A percentile compares a stretch with the other conserved stretches of the same genome.
Conservation (phyloP, 139 green algal species). For the Desmodesmus armatus region DNA sequence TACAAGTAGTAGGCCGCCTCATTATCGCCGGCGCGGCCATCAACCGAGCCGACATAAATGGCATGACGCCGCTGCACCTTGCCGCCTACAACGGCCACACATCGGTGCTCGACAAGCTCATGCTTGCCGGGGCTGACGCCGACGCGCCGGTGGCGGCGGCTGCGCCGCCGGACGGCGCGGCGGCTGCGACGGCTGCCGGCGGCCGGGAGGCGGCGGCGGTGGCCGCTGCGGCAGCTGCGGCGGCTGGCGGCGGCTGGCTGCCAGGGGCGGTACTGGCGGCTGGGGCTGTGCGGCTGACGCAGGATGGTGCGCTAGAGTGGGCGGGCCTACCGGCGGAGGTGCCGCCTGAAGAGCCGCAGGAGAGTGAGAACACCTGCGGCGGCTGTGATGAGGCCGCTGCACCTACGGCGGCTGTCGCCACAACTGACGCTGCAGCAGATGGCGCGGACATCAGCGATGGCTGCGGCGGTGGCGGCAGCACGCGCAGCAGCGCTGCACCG, state of each 20-base stretch:
- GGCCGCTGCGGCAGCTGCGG: constrained; percentile 4
- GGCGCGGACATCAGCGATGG: too few species aligned
- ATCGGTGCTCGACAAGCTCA: constrained; percentile 20
- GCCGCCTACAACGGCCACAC: constrained; percentile 35
- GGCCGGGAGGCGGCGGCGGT: not conserved
- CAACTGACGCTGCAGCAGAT: too few species aligned
- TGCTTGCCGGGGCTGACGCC: constrained; percentile 36
- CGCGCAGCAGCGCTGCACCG: not conserved
- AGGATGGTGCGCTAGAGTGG: not conserved
- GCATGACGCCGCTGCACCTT: constrained; percentile 37
- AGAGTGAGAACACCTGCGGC: not conserved
- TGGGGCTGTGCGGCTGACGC: not conserved
- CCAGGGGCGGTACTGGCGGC: not conserved
- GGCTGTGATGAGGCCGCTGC: constrained; percentile 5
- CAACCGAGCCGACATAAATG: not conserved
- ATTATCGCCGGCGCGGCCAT: constrained; percentile 36
- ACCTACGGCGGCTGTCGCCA: not conserved
- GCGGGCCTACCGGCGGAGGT: not conserved
- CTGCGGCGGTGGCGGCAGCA: constrained; percentile 6
- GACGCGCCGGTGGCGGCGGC: constrained; percentile 22
- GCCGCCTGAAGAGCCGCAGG: not conserved
- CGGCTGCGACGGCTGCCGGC: not conserved
- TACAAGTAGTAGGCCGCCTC: not conserved
- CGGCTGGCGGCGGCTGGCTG: not conserved
- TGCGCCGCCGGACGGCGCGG: not conserved